Conservation (phyloP, 2,329 filamentous ascomycete genomes). For the Pestalotiopsis sp. region DNA sequence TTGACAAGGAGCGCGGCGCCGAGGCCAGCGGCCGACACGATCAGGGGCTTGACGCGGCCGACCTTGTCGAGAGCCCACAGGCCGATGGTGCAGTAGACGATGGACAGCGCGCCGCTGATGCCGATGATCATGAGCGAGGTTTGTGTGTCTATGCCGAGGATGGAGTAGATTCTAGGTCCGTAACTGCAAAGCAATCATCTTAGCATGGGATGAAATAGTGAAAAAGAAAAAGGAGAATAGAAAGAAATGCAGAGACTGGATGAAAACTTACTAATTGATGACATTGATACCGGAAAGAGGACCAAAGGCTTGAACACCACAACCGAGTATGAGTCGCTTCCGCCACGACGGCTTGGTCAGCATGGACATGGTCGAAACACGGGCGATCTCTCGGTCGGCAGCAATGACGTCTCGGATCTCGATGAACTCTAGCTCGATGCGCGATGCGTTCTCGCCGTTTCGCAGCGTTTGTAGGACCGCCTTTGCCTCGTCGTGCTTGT, state of each 20-base stretch:
- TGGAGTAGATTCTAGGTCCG: slow-evolving; percentile 43
- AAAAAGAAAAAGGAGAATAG: too few relatives aligned
- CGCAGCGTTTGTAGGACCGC: slow-evolving; percentile 36
- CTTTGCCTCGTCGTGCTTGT: slow-evolving; percentile 55
- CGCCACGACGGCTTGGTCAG: slow-evolving; percentile 46
- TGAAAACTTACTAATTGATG: slow-evolving; percentile 36
- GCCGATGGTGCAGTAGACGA: slow-evolving; percentile 49
- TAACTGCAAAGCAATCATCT: slow-evolving; percentile 24
- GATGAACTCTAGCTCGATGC: slow-evolving; percentile 42
- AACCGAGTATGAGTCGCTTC: slow-evolving; percentile 47
- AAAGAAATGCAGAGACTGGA: neutral
- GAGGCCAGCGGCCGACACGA: slow-evolving; percentile 38
- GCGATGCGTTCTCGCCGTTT: slow-evolving; percentile 30
- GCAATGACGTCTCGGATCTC: slow-evolving; percentile 42
- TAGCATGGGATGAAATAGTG: neutral
- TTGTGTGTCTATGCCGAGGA: slow-evolving; percentile 44
- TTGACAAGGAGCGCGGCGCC: slow-evolving; percentile 23
- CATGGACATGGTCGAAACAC: slow-evolving; percentile 44
- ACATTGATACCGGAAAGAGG: slow-evolving; percentile 50
- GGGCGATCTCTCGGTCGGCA: slow-evolving; percentile 36
- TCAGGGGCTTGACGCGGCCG: slow-evolving; percentile 50
- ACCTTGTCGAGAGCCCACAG: slow-evolving; percentile 48
- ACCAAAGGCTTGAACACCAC: slow-evolving; percentile 50
- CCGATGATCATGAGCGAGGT: slow-evolving; percentile 54
- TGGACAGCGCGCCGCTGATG: slow-evolving; percentile 51